These are phyloP conservation scores for Xylaria sp. DNA, from an alignment of 2,329 filamentous ascomycete species.

Conservation along the genomic window DNA sequence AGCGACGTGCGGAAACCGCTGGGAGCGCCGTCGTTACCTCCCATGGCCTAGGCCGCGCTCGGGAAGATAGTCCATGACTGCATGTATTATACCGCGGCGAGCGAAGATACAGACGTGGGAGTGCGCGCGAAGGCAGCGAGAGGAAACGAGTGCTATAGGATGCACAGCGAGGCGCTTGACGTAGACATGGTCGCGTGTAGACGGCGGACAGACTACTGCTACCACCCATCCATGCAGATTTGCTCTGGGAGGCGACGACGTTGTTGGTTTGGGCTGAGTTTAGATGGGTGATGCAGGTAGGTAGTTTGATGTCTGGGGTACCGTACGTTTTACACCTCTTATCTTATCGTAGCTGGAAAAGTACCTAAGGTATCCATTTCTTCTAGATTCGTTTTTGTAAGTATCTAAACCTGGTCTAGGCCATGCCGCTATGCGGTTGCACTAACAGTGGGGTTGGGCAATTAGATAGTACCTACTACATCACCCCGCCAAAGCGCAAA, in stretches of 20 bases:
- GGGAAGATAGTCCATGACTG: not conserved
- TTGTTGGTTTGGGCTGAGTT: conserved; percentile 1
- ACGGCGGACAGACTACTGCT: conserved; percentile 42
- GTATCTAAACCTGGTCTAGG: no score
- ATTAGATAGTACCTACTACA: not conserved
- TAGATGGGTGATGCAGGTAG: not conserved
- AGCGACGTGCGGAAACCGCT: conserved; percentile 30
- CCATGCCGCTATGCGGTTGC: no score
- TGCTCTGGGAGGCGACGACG: conserved; percentile 22
- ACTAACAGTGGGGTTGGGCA: not conserved
- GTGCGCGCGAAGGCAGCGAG: conserved; percentile 4
- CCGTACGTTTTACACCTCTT: not conserved
- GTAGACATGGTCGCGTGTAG: conserved; percentile 48
- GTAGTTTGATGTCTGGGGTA: not conserved
- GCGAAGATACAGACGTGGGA: conserved; percentile 30
- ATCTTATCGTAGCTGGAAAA: conserved; percentile 4
- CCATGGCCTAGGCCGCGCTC: conserved; percentile 1
- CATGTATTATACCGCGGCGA: not conserved
- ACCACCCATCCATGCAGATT: conserved; percentile 50
- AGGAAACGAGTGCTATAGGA: conserved; percentile 39
- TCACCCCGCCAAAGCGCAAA: conserved; percentile 48
- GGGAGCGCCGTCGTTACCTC: not conserved
- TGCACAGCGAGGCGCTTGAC: conserved; percentile 28
- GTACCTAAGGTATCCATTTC: not conserved
- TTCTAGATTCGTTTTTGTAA: no score